Base-by-base conservation (phyloP, 805 yeast genomes). In the Cyberlindnera meyerae region DNA sequence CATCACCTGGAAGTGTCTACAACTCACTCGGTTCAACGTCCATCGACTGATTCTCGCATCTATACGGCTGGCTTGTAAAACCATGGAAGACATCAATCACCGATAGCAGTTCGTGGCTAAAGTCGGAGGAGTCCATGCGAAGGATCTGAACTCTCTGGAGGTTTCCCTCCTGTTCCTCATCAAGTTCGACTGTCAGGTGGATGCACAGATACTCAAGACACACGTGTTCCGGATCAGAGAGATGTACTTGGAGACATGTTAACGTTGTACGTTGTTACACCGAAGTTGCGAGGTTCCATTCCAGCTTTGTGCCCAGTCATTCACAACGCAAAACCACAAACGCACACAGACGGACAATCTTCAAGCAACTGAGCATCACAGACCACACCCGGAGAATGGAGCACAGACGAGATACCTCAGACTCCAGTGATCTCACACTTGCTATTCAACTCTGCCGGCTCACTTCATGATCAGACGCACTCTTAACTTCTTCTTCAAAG, bases 141-240 rank as follows among this genome's bases (percentile, higher is more conserved):
- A 49, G 5, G 82, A 76, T 36, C 55, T 76, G 33, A 57, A 63
- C 37, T 57, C 63, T 18, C 55, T 77, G 29, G 82, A 76, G 47
- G 65, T 74, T 15, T 67, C 76, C 1, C 58, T 75, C 27, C 53
- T 77, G 39, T 71, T 70, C 45, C 49, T 75, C 31, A 42, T 71
- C 33, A 70, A 73, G 48, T 76, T 73, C 51, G 68, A 71, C 32
- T 54, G 77, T 38, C 66, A 64, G 29, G 68, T 71, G 13, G 29
- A 44, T 17, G 12, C 26, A 2, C 16, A 31, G 15, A 18, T 13
- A 6, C 24, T 44, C 9, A 21, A 17, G 24, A 14, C n/a, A 3
- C 36, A 36, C 4, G 40, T 39, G 8, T 11, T 9, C 5, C 18
- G 20, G 11, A 34, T 40, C 29, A 39, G 27, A 14, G 29, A 37